Evolutionary conservation across 371 early-diverging fungal genomes (phyloP).

Genomic region (Saksenaea oblongispora): DNA sequence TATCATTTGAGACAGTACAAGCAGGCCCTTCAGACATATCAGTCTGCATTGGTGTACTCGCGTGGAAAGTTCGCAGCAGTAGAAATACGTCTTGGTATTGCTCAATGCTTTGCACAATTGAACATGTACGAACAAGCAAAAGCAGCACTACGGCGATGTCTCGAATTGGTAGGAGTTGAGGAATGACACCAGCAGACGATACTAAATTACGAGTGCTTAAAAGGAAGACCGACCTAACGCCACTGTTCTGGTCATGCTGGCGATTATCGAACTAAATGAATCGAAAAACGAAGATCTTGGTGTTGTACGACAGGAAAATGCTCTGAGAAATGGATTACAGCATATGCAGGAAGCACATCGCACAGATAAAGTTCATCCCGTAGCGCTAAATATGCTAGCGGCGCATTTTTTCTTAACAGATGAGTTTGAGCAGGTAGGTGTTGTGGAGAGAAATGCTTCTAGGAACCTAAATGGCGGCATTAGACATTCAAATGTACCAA

Average conservation of each 20-base stretch:
- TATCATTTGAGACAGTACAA: conserved; percentile 60
- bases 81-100: conserved; percentile 87
- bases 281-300: conserved; percentile 47
- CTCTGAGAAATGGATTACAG: conserved; percentile 40
- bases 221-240: conserved; percentile 44
- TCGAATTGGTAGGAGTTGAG: conserved; percentile 54
- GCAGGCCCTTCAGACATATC: conserved; percentile 71
- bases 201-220: neutral
- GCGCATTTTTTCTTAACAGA: conserved; percentile 56
- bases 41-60: conserved; percentile 63
- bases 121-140: conserved; percentile 71
- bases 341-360: conserved; percentile 56
- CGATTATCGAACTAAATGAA: conserved; percentile 79
- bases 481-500: conserved; percentile 48
- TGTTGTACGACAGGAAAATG: conserved; percentile 33
- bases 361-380: conserved; percentile 50
- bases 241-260: conserved; percentile 69
- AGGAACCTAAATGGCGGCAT: neutral
- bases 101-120: conserved; percentile 80
- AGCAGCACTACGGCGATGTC: conserved; percentile 70
- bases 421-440: conserved; percentile 47
- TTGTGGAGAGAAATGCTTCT: neutral
- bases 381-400: conserved; percentile 56
- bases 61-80: conserved; percentile 47
- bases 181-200: neutral